Evolutionary conservation across 352 stramenopile genomes (phyloP).

Genomic region (Plasmopara viticola): DNA sequence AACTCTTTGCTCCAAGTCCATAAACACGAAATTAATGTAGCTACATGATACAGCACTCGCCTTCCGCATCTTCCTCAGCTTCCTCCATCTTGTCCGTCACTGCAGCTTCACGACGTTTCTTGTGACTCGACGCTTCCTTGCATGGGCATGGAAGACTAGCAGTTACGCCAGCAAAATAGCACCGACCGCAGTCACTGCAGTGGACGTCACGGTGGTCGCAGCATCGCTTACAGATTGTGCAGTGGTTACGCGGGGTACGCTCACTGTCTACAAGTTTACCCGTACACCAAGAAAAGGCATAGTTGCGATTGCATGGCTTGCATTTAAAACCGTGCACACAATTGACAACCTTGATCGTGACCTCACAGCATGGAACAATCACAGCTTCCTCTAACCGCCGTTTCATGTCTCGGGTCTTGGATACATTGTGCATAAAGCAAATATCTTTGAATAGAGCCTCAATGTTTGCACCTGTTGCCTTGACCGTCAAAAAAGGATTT

Average conservation of each 20-base stretch:
- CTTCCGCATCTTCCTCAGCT: slow-evolving; percentile 59
- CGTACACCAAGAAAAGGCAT: slow-evolving; percentile 80
- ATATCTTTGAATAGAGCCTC: slow-evolving; percentile 63
- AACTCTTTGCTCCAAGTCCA: no score
- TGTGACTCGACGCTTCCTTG: slow-evolving; percentile 52
- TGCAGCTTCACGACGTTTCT: slow-evolving; percentile 41
- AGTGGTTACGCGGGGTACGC: slow-evolving; percentile 74
- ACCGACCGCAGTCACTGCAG: slow-evolving; percentile 73
- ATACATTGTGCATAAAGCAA: slow-evolving; percentile 87
- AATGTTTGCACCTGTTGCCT: slow-evolving; percentile 67
- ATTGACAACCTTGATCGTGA: slow-evolving; percentile 57
- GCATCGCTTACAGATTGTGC: slow-evolving; percentile 80
- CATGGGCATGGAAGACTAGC: slow-evolving; percentile 73
- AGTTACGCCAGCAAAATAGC: slow-evolving; percentile 81
- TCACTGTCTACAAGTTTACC: slow-evolving; percentile 75
- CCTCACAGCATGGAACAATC: slow-evolving; percentile 51
- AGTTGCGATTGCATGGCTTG: slow-evolving; percentile 35
- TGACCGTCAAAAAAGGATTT: slow-evolving; percentile 82
- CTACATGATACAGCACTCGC: slow-evolving; percentile 81
- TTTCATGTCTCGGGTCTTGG: slow-evolving; percentile 81
- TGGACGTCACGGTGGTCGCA: slow-evolving; percentile 84
- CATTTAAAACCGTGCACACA: slow-evolving; percentile 74
- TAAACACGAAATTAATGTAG: no score
- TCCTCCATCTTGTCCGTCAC: slow-evolving; percentile 40
- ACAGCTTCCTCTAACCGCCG: slow-evolving; percentile 61